phyloP scores from a whole-genome alignment of 371 early-diverging fungal species.

The Blakeslea trispora region DNA sequence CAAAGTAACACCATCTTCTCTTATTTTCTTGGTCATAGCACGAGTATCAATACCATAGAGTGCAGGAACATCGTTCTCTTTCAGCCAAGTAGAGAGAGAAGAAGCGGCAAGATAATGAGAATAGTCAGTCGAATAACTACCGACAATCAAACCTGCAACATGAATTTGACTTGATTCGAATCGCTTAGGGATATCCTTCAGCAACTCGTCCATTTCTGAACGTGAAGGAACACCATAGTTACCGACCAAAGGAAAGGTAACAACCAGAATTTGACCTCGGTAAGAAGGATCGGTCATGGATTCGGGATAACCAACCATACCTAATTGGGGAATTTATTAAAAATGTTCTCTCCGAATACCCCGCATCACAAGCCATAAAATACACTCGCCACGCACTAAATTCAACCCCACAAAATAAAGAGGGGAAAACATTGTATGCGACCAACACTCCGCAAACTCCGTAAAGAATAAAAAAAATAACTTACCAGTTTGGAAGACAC shows the following conservation, averaged over 20 bases:
- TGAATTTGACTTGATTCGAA: constrained; percentile 90
- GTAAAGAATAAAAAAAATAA: not conserved
- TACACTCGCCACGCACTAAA: constrained; percentile 3
- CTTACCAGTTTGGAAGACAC: constrained; percentile 97
- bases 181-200: constrained; percentile 81
- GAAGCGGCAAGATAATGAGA: constrained; percentile 93
- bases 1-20: constrained; percentile 84
- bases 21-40: constrained; percentile 83
- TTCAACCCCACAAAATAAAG: too few relatives aligned
- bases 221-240: constrained; percentile 93
- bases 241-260: constrained; percentile 86
- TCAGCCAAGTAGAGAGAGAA: constrained; percentile 88
- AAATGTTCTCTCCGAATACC: not conserved
- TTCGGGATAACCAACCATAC: constrained; percentile 82
- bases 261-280: constrained; percentile 91
- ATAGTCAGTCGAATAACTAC: constrained; percentile 83
- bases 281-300: constrained; percentile 97
- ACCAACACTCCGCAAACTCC: not conserved
- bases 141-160: constrained; percentile 84
- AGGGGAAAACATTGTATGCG: too few relatives aligned
- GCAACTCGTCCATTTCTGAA: constrained; percentile 69
- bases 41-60: constrained; percentile 95
- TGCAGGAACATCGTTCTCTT: constrained; percentile 84
- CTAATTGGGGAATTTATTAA: constrained; percentile 20
- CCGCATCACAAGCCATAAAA: not conserved